These are phyloP conservation scores for Claviceps humidiphila DNA, from an alignment of 2,329 filamentous ascomycete genomes.

Conservation along the genomic window DNA sequence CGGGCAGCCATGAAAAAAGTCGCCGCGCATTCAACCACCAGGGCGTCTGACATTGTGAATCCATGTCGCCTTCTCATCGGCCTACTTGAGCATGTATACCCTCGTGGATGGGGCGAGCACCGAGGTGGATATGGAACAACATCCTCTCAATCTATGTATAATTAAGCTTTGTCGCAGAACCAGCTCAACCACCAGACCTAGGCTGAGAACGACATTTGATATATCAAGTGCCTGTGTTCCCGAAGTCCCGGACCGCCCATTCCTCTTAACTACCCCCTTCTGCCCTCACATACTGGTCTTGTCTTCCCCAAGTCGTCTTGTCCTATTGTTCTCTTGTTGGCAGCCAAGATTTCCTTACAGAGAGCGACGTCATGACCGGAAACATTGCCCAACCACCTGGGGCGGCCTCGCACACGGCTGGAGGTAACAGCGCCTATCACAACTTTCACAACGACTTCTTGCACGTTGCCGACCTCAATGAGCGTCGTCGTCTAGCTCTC, in stretches of 20 bases:
- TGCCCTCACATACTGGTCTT: not conserved
- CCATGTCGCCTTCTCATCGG: not conserved
- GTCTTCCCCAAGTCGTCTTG: not conserved
- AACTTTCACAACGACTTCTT: constrained; percentile 66
- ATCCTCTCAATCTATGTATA: not conserved
- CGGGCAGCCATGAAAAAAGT: not conserved
- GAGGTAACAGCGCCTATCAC: constrained; percentile 59
- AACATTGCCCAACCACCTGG: constrained; percentile 4
- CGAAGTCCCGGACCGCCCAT: not conserved
- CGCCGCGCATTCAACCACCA: not conserved
- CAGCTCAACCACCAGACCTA: no score
- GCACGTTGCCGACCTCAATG: constrained; percentile 56
- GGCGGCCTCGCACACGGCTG: constrained; percentile 34
- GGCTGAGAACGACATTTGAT: not conserved
- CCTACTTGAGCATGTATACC: not conserved
- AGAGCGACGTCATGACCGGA: constrained; percentile 2
- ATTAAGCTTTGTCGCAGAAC: not conserved
- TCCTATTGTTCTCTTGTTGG: not conserved
- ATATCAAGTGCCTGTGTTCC: not conserved
- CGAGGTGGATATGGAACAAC: not conserved
- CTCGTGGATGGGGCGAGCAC: not conserved
- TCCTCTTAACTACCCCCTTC: not conserved
- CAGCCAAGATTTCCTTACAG: not conserved
- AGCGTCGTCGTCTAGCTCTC: constrained; percentile 65
- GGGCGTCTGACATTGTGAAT: not conserved